These are phyloP conservation scores for Solanum habrochaites DNA, from an alignment of 257 asterid genomes.

Conservation along the genomic window DNA sequence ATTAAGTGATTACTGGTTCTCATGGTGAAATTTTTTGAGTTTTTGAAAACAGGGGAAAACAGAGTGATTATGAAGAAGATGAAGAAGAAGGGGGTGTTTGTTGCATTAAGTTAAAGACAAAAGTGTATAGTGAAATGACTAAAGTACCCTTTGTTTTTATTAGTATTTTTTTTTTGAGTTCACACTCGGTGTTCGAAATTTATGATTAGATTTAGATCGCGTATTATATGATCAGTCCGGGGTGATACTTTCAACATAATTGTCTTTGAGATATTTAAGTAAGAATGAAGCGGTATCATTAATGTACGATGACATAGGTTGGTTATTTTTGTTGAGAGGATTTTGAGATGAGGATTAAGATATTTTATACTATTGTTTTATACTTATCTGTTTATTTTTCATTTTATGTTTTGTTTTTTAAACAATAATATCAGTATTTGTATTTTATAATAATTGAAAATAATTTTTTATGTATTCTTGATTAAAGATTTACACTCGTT, in stretches of 20 bases:
- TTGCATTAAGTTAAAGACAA: not conserved
- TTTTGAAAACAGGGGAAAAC: not conserved
- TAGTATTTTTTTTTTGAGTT: not conserved
- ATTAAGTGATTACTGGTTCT: conserved; percentile 56
- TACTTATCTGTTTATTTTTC: not conserved
- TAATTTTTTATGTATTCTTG: too few relatives aligned
- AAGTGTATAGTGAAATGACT: not conserved
- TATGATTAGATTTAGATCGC: accelerated
- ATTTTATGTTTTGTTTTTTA: too few relatives aligned
- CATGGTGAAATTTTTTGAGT: conserved; percentile 15
- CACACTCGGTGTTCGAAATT: accelerated
- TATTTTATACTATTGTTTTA: not conserved
- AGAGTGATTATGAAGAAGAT: not conserved
- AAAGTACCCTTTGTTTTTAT: not conserved
- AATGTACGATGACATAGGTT: too few relatives aligned
- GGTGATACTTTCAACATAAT: too few relatives aligned
- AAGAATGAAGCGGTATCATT: too few relatives aligned
- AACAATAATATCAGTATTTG: too few relatives aligned
- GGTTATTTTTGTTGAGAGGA: not conserved
- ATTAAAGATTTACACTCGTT: too few relatives aligned
- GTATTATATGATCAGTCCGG: too few relatives aligned
- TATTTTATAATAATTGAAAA: too few relatives aligned
- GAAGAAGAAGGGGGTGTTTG: not conserved
- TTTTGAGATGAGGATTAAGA: not conserved
- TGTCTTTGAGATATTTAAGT: too few relatives aligned